Percentiles rank a stretch among this genome's conserved stretches.
Evolutionary conservation across 441 rosid genomes (phyloP).

Genomic region (Croton setiger): DNA sequence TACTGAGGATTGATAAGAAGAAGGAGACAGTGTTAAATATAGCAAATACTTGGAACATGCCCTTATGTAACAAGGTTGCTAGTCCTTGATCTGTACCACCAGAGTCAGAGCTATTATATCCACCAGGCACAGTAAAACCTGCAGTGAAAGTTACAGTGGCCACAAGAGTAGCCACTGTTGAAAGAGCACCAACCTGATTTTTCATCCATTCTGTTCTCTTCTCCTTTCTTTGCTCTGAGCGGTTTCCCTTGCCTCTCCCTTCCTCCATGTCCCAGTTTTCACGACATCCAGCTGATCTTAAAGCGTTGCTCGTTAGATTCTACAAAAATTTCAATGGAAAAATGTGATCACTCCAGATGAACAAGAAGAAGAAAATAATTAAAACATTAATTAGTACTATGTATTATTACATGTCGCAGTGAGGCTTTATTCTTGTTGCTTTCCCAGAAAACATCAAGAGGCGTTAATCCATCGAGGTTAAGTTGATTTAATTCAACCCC

Average conservation of each 20-base stretch:
- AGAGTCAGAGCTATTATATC: background rate
- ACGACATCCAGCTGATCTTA: background rate
- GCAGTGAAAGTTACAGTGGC: background rate
- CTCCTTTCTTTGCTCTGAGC: background rate
- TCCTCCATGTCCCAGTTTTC: too few species aligned
- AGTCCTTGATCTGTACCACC: background rate
- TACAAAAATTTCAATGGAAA: background rate
- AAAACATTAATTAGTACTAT: too few species aligned
- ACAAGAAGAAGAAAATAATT: too few species aligned
- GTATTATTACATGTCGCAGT: too few species aligned
- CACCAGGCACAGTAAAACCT: background rate
- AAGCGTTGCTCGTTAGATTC: background rate
- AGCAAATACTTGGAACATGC: background rate
- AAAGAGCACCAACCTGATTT: background rate
- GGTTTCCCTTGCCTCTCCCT: too few species aligned
- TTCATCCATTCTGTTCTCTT: background rate
- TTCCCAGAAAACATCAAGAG: background rate
- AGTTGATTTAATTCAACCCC: background rate
- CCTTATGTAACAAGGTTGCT: background rate
- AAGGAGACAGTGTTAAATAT: background rate
- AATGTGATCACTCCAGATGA: too few species aligned
- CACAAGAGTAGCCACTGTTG: background rate
- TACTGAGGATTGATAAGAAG: background rate
- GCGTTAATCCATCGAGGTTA: conserved; percentile 15
- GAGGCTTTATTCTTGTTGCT: background rate